Conservation (phyloP, 2,329 filamentous ascomycete species). For the Sclerotinia nivalis region DNA sequence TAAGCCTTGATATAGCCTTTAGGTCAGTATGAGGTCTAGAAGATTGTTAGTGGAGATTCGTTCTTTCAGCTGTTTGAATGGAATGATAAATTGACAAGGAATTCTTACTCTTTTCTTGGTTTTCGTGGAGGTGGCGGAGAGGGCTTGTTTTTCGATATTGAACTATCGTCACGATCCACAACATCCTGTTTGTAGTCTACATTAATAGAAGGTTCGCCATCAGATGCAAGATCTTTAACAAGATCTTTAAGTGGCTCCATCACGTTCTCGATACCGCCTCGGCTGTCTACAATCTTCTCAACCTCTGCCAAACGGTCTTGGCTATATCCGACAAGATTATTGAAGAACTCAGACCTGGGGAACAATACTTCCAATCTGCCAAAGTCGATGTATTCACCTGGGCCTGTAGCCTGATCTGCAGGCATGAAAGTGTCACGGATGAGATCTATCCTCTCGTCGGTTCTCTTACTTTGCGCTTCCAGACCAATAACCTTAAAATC, state of each 20-base stretch:
- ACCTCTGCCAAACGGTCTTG: slow-evolving; percentile 49
- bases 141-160: neutral
- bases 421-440: slow-evolving; percentile 43
- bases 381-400: slow-evolving; percentile 44
- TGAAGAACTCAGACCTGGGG: slow-evolving; percentile 51
- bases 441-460: slow-evolving; percentile 38
- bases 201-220: slow-evolving; percentile 17
- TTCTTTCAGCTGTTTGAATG: neutral
- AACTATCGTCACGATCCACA: neutral
- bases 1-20: neutral
- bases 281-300: slow-evolving; percentile 43
- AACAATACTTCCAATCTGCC: slow-evolving; percentile 48
- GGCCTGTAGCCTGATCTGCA: slow-evolving; percentile 39
- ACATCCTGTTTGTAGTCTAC: slow-evolving; percentile 25
- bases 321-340: slow-evolving; percentile 49
- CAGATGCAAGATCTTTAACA: slow-evolving; percentile 39
- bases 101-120: neutral
- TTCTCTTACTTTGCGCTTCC: neutral
- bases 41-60: neutral
- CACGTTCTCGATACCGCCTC: slow-evolving; percentile 46
- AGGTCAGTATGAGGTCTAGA: neutral
- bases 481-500: neutral
- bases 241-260: slow-evolving; percentile 40
- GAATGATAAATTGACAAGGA: neutral
- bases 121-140: neutral